phyloP scores from a whole-genome alignment of 2,329 filamentous ascomycete species.

The Verticillium isaacii region DNA sequence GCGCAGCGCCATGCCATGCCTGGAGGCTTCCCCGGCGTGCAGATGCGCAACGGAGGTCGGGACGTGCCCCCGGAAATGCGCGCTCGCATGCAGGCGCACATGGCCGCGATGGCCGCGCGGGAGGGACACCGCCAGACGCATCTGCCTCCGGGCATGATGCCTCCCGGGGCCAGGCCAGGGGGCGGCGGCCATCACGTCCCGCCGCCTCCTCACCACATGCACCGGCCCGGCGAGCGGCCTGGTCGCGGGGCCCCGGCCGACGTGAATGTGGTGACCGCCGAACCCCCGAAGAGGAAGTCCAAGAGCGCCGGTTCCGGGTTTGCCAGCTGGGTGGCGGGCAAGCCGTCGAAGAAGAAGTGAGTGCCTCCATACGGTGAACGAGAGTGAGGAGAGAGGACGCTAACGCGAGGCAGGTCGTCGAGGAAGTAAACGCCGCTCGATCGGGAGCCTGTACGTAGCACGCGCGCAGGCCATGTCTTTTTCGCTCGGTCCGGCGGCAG shows the following conservation, averaged over 20 bases:
- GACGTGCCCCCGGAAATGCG: neutral
- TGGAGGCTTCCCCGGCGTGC: neutral
- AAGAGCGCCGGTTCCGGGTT: constrained; percentile 19
- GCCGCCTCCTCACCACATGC: constrained; percentile 3
- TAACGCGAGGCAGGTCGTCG: neutral
- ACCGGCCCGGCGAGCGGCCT: neutral
- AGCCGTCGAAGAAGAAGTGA: constrained; percentile 27
- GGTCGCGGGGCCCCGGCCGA: neutral
- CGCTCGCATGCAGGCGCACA: neutral
- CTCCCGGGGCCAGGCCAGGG: constrained; percentile 4
- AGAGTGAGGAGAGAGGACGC: neutral
- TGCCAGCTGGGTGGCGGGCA: constrained; percentile 27
- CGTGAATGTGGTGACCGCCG: neutral
- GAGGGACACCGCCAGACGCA: neutral
- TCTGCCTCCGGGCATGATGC: constrained; percentile 2
- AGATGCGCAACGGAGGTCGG: neutral
- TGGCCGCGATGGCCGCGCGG: neutral
- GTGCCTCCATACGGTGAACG: constrained; percentile 2
- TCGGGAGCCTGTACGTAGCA: neutral
- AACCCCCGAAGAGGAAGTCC: constrained; percentile 20
- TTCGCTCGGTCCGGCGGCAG: neutral
- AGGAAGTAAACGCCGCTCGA: neutral
- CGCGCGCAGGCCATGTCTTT: neutral
- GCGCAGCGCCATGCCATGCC: neutral
- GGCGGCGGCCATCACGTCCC: neutral